phyloP scores from a whole-genome alignment of 352 stramenopile genomes.

The Elongisporangium prolatum region DNA sequence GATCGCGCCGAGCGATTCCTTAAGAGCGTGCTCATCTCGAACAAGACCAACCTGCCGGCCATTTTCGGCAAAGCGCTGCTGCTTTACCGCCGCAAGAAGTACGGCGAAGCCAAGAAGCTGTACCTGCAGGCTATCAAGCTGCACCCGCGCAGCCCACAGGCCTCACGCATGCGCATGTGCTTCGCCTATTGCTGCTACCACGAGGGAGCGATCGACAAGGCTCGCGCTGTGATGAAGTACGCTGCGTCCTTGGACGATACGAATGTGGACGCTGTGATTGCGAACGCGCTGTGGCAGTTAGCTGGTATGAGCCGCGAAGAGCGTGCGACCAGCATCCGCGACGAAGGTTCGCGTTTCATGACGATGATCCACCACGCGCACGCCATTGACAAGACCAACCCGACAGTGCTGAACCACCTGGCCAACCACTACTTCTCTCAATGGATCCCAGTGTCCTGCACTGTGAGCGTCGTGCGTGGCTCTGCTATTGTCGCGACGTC shows the following conservation, averaged over 20 bases:
- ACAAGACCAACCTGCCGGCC: slow-evolving; percentile 85
- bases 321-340: slow-evolving; percentile 66
- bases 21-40: slow-evolving; percentile 88
- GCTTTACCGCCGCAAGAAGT: slow-evolving; percentile 87
- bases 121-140: slow-evolving; percentile 94
- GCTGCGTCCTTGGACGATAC: slow-evolving; percentile 79
- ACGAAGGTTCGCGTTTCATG: slow-evolving; percentile 89
- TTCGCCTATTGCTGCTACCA: slow-evolving; percentile 96
- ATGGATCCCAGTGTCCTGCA: slow-evolving; percentile 91
- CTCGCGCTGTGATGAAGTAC: slow-evolving; percentile 81
- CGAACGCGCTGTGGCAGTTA: slow-evolving; percentile 90
- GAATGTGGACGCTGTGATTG: slow-evolving; percentile 95
- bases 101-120: slow-evolving; percentile 86
- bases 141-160: slow-evolving; percentile 88
- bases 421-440: slow-evolving; percentile 98
- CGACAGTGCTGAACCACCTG: slow-evolving; percentile 95
- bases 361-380: slow-evolving; percentile 90
- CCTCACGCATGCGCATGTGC: slow-evolving; percentile 91
- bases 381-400: slow-evolving; percentile 84
- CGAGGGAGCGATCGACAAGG: slow-evolving; percentile 88
- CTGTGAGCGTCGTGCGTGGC: slow-evolving; percentile 77
- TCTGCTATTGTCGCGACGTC: slow-evolving; percentile 82
- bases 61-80: slow-evolving; percentile 84
- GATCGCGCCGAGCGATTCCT: slow-evolving; percentile 89
- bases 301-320: slow-evolving; percentile 75